These are phyloP conservation scores for Penicillium hordei DNA, from an alignment of 2,329 filamentous ascomycete genomes.

Conservation along the genomic window DNA sequence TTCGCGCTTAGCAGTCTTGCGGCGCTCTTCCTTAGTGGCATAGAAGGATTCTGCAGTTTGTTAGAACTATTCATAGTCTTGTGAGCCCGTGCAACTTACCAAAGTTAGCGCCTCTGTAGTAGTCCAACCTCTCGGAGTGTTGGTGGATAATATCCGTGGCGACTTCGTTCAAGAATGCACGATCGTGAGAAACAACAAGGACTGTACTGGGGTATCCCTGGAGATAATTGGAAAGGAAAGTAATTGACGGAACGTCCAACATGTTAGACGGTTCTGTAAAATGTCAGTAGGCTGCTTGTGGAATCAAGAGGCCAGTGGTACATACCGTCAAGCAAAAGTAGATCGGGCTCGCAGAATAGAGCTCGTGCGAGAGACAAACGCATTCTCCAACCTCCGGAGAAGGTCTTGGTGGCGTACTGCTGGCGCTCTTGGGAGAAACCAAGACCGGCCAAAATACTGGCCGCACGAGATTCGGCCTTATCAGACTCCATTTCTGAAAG, in stretches of 20 bases:
- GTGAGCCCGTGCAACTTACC: conserved; percentile 37
- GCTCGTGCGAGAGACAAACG: conserved; percentile 90
- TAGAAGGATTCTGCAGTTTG: conserved; percentile 74
- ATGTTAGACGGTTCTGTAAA: conserved; percentile 90
- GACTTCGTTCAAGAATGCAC: conserved; percentile 97
- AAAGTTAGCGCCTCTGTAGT: conserved; percentile 98
- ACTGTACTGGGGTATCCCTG: conserved; percentile 92
- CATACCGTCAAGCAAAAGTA: conserved; percentile 79
- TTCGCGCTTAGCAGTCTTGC: conserved; percentile 93
- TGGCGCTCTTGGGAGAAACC: conserved; percentile 94
- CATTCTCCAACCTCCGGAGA: conserved; percentile 99
- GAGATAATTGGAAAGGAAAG: conserved; percentile 94
- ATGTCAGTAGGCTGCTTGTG: conserved; percentile 19
- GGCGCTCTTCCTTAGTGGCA: conserved; percentile 91
- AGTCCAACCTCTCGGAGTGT: conserved; percentile 93
- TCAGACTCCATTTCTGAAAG: conserved; percentile 98
- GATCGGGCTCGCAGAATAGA: conserved; percentile 95
- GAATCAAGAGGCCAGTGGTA: background rate
- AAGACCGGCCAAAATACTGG: conserved; percentile 93
- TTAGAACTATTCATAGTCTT: conserved; percentile 18
- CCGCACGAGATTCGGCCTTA: conserved; percentile 92
- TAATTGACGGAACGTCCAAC: conserved; percentile 99
- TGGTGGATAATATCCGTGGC: conserved; percentile 99
- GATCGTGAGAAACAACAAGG: conserved; percentile 96
- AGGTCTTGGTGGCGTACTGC: conserved; percentile 90